These are phyloP conservation scores for Marchantia paleacea DNA, from an alignment of 225 moss, liverwort and hornwort genomes.

Conservation along the genomic window DNA sequence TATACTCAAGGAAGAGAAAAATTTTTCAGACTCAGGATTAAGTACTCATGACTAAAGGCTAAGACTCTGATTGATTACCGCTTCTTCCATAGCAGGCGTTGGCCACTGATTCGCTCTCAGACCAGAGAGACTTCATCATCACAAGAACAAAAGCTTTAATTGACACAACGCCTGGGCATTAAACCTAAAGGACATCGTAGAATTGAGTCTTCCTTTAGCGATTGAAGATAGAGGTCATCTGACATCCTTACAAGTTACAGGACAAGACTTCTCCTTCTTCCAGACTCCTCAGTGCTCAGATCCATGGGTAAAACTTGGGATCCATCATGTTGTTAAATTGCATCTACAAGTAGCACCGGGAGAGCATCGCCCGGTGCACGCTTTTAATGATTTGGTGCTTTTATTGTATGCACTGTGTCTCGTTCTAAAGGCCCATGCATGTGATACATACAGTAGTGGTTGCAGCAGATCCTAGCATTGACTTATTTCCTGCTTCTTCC, in stretches of 20 bases:
- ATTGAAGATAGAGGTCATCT: slow-evolving; percentile 14
- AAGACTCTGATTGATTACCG: slow-evolving; percentile 5
- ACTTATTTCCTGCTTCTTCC: slow-evolving; percentile 2
- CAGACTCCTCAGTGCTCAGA: background rate
- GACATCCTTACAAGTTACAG: slow-evolving; percentile 7
- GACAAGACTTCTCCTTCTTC: slow-evolving; percentile 7
- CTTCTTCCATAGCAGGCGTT: slow-evolving; percentile 1
- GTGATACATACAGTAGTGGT: slow-evolving; percentile 1
- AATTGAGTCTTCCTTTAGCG: slow-evolving; percentile 7
- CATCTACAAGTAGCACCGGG: slow-evolving; percentile 12
- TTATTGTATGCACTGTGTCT: slow-evolving; percentile 2
- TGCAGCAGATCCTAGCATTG: background rate
- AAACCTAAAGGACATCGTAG: background rate
- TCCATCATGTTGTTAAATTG: slow-evolving; percentile 2
- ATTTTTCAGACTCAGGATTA: background rate
- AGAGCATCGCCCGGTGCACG: slow-evolving; percentile 17
- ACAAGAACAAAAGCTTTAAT: slow-evolving; percentile 6
- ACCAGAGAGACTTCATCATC: slow-evolving; percentile 5
- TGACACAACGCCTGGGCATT: slow-evolving; percentile 4
- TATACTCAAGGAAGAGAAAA: background rate
- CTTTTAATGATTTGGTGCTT: slow-evolving; percentile 14
- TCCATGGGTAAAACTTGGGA: slow-evolving; percentile 4
- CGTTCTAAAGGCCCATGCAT: background rate
- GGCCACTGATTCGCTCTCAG: background rate
- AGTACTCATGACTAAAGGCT: background rate